Conservation (phyloP, 352 stramenopile genomes). For the Saprolegnia parasitica region DNA sequence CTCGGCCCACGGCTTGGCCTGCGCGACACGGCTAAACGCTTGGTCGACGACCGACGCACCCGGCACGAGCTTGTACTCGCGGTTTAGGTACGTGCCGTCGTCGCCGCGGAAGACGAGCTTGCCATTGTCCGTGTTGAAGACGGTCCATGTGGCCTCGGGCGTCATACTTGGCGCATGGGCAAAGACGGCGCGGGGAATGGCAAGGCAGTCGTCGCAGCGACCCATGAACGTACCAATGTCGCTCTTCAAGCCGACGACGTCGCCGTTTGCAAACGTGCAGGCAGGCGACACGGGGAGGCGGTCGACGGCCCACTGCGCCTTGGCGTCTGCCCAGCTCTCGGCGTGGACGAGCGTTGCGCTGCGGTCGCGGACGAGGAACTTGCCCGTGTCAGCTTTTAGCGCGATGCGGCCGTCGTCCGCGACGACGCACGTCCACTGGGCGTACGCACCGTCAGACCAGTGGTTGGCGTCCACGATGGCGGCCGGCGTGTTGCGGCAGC, state of each 20-base stretch:
- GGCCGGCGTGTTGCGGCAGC: conserved; percentile 9
- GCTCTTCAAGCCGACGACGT: background rate
- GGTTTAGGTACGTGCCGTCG: background rate
- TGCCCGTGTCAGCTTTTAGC: conserved; percentile 13
- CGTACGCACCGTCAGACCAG: conserved; percentile 7
- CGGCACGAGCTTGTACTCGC: background rate
- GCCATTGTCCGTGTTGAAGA: background rate
- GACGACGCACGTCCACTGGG: conserved; percentile 13
- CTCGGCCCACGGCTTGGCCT: background rate
- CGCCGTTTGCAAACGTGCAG: background rate
- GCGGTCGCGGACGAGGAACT: conserved; percentile 1
- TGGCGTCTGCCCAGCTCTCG: background rate
- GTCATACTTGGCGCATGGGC: background rate
- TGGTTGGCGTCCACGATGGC: background rate
- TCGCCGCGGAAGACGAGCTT: background rate
- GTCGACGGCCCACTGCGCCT: background rate
- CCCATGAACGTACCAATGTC: background rate
- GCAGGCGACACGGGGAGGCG: background rate
- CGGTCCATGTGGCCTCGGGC: background rate
- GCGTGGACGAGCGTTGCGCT: background rate
- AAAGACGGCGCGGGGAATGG: background rate
- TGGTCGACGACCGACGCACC: background rate
- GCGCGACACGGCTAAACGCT: background rate
- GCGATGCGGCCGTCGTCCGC: conserved; percentile 8
- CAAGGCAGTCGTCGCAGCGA: background rate